Evolutionary conservation across 176 grass and related monocot genomes (phyloP).

Genomic region (Aegilops sharonensis): DNA sequence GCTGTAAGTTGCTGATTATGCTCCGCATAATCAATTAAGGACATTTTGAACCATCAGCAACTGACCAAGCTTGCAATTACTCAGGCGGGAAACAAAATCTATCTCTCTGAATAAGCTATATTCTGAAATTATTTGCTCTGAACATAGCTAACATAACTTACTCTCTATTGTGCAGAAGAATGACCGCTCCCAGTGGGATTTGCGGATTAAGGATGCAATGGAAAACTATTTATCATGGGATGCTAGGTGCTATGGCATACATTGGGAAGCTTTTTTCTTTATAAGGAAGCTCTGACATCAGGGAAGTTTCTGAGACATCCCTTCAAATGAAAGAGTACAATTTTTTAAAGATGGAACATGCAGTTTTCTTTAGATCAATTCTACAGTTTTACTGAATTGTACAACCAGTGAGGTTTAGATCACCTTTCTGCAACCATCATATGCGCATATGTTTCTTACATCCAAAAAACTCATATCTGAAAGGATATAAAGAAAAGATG

Average conservation of each 20-base stretch:
- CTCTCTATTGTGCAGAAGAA: slow-evolving; percentile 41
- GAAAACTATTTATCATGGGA: slow-evolving; percentile 45
- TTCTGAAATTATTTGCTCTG: too few species aligned
- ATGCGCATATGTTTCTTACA: background rate
- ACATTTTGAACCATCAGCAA: too few species aligned
- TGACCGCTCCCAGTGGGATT: slow-evolving; percentile 21
- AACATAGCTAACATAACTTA: background rate
- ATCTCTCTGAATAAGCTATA: background rate
- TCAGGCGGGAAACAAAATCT: too few species aligned
- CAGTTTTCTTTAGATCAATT: background rate
- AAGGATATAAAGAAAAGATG: background rate
- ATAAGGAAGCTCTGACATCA: too few species aligned
- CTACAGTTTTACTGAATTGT: background rate
- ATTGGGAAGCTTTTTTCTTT: slow-evolving; percentile 36
- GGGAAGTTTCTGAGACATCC: too few species aligned
- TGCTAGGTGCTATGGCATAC: slow-evolving; percentile 42
- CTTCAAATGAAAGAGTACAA: too few species aligned
- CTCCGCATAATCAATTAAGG: background rate
- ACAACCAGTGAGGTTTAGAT: background rate
- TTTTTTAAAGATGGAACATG: too few species aligned
- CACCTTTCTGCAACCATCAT: background rate
- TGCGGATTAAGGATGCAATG: slow-evolving; percentile 47
- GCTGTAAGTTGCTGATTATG: background rate
- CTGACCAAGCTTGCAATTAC: background rate
- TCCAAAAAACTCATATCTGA: background rate